Percentiles rank a stretch among this genome's conserved stretches.
Evolutionary conservation across 2,329 filamentous ascomycete species (phyloP).

Genomic region (Macrophomina phaseolina): DNA sequence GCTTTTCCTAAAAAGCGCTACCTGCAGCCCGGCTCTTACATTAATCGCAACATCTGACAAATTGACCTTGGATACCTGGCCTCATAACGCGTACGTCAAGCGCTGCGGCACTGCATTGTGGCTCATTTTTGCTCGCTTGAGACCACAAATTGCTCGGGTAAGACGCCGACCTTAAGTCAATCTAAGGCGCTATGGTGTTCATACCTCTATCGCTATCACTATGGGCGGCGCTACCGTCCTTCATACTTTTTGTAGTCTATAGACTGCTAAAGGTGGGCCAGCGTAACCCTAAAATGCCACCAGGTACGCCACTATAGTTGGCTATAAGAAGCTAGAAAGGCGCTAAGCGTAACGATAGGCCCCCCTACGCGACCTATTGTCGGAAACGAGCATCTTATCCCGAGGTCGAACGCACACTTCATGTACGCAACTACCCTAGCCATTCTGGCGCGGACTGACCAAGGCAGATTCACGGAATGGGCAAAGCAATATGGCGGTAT

Average conservation of each 20-base stretch:
- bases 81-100: no score
- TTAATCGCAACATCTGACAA: no score
- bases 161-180: no score
- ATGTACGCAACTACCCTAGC: not conserved
- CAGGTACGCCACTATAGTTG: not conserved
- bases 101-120: no score
- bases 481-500: conserved; percentile 1
- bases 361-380: conserved; percentile 27
- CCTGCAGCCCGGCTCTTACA: no score
- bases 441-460: not conserved
- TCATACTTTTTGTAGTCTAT: not conserved
- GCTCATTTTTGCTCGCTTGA: no score
- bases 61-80: no score
- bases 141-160: no score
- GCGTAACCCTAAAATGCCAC: not conserved
- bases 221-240: not conserved
- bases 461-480: not conserved
- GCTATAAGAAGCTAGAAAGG: no score
- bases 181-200: no score
- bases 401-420: conserved; percentile 17
- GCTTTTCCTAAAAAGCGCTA: no score
- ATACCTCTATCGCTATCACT: no score
- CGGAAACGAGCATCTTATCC: conserved; percentile 26
- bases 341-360: not conserved
- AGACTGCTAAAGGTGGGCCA: not conserved